Base-by-base conservation (phyloP, 2,329 filamentous ascomycete genomes). In the Colletotrichum cereale region DNA sequence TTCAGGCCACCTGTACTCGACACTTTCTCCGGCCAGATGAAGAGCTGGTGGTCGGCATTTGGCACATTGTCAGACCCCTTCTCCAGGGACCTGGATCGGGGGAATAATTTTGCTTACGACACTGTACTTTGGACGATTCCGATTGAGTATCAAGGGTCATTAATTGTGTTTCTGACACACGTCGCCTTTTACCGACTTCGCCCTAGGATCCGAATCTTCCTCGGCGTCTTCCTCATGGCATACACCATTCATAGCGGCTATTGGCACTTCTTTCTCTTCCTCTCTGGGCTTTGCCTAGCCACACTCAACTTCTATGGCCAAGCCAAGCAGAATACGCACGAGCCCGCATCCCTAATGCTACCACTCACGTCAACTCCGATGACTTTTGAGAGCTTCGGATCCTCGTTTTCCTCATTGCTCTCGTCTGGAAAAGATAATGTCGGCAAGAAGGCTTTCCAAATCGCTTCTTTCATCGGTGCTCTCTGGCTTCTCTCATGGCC, bases 71-170 rank as follows among this genome's bases (percentile, higher is more conserved):
- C 87, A 40, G 83, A 87, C 57, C 78, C 87, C 34, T 88, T 86
- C 79, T 80, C 81, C 68, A 87, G 85, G 85, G 80, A 83, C 66
- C 79, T 61, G 7, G 24, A 14, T 2, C 42, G 65, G 18, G 68
- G 68, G 8, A 21, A 47, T 12, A 44, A 14, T 2, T 71, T 57
- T 31, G 81, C 78, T 38, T 88, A 89, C 75, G 87, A 90, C 75
- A 82, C 87, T 29, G 88, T 90, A 71, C 79, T 90, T 24, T 91
- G 89, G 89, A 90, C 89, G 7, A 90, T 91, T 44, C 88, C 89
- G 5, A 83, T 89, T 56, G 89, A 91, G 77, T 89, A 88, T 75
- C 82, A 86, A 68, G 87, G 86, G 77, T 89, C 87, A 2, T 84
- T 91, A 76, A 82, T 87, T 66, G 82, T 90, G 21, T 90, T 90